A percentile compares a stretch with the other conserved stretches of the same genome.
These are phyloP conservation scores for Cryptococcus deneoformans DNA, from an alignment of 1,284 basidiomycete species.

Conservation along the genomic window DNA sequence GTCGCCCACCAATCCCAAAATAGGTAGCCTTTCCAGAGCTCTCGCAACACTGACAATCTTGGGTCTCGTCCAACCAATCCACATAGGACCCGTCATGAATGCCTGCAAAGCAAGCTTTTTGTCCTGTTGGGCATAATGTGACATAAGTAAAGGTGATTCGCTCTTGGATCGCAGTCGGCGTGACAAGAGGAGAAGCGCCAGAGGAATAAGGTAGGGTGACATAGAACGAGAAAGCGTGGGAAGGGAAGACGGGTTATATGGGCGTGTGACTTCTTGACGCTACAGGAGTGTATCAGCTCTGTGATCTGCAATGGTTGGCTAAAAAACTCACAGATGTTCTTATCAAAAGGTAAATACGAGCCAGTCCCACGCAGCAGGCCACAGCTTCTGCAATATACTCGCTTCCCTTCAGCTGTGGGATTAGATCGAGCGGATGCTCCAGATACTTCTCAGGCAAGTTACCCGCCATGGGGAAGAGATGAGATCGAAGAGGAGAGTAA, in stretches of 20 bases:
- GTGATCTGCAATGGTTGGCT: neutral
- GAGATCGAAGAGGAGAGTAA: constrained; percentile 57
- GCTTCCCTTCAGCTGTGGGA: constrained; percentile 28
- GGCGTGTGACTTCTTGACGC: neutral
- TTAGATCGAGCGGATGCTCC: constrained; percentile 32
- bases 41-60: constrained; percentile 64
- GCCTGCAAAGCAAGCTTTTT: constrained; percentile 74
- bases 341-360: constrained; percentile 57
- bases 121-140: constrained; percentile 77
- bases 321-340: constrained; percentile 21
- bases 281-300: neutral
- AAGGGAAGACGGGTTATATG: constrained; percentile 27
- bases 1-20: constrained; percentile 71
- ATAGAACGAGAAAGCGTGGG: constrained; percentile 37
- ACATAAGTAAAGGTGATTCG: constrained; percentile 27
- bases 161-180: constrained; percentile 28
- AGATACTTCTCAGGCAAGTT: constrained; percentile 38
- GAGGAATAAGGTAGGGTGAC: constrained; percentile 35
- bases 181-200: constrained; percentile 33
- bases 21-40: constrained; percentile 61
- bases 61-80: constrained; percentile 82
- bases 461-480: constrained; percentile 43
- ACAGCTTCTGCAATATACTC: constrained; percentile 39
- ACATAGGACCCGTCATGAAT: constrained; percentile 81
- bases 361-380: constrained; percentile 48